Evolutionary conservation across 2,329 filamentous ascomycete species (phyloP), one percentile per base, ranked within the genome.

Genomic region (Amauroascus niger): DNA sequence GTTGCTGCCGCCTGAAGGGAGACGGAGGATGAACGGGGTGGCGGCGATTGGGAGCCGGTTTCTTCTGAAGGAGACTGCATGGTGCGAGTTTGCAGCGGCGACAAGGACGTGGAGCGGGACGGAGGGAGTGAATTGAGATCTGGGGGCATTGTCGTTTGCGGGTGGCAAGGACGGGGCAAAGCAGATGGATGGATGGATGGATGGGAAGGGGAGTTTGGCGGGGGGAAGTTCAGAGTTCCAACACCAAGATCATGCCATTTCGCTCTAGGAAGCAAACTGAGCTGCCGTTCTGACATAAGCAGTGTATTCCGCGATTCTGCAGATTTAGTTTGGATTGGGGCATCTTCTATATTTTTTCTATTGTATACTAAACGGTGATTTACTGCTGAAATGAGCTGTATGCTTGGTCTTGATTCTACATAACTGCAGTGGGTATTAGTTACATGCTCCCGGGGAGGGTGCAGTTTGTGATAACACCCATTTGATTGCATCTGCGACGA

Each of bases 1-100:
- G 85, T 83, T 6, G 86, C 86, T 11, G 87, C 82, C 49, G 86
- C 86, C 65, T 86, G 86, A 8, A 93, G 76, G 13, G 86, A 88
- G 57, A 80, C 77, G 39, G 84, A 81, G 32, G 84, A 79, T 48
- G 81, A 81, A 60, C 84, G 77, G 35, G 81, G 79, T 43, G 82
- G 82, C 46, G 79, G 76, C 30, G 80, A 79, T 24, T 81, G 78
- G 22, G 79, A 80, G 18, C 64, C 64, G 5, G 56, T 78, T 74
- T 60, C 70, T 49, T 54, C 59, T 54, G 59, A 26, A 32, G 60
- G 56, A 57, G 63, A 20, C n/a, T 52, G 49, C 49, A 60, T 59
- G 56, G 62, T 63, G 58, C 69, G 65, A 45, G 60, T 57, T 50
- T 65, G 65, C 37, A 65, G 62, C 7, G 69, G 67, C 32, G 70